Evolutionary conservation across 257 asterid species (phyloP).

Genomic region (Galeopsis tetrahit): DNA sequence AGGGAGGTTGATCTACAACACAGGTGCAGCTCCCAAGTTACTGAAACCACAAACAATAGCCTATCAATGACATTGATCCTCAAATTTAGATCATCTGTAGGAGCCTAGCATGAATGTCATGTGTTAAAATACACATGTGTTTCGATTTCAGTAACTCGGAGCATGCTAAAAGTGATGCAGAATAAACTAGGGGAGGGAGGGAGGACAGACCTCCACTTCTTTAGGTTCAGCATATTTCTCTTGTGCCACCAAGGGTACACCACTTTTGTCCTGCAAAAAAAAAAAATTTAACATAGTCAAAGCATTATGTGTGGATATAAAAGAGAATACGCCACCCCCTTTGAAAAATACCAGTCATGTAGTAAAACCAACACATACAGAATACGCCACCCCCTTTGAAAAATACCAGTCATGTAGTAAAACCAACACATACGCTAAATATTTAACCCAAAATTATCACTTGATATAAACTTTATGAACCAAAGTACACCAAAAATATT

Average conservation of each 20-base stretch:
- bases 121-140: neutral
- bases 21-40: slow-evolving; percentile 5
- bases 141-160: slow-evolving; percentile 21
- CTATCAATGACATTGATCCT: neutral
- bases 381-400: too few relatives aligned
- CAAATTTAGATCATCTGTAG: neutral
- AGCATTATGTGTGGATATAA: neutral
- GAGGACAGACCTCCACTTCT: slow-evolving; percentile 77
- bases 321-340: neutral
- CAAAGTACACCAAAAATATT: neutral
- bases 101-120: neutral
- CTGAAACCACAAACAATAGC: slow-evolving; percentile 7
- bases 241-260: slow-evolving; percentile 68
- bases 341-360: slow-evolving; percentile 14
- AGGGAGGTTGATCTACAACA: neutral
- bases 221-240: slow-evolving; percentile 74
- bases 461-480: neutral
- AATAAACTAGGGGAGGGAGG: slow-evolving; percentile 14
- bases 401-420: slow-evolving; percentile 11
- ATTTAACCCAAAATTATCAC: neutral
- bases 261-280: slow-evolving; percentile 72
- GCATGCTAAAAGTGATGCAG: neutral
- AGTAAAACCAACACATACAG: neutral
- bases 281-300: neutral
- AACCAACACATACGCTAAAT: neutral